Conservation (phyloP, 1,139 yeast genomes). For the Diutina pseudorugosa region DNA sequence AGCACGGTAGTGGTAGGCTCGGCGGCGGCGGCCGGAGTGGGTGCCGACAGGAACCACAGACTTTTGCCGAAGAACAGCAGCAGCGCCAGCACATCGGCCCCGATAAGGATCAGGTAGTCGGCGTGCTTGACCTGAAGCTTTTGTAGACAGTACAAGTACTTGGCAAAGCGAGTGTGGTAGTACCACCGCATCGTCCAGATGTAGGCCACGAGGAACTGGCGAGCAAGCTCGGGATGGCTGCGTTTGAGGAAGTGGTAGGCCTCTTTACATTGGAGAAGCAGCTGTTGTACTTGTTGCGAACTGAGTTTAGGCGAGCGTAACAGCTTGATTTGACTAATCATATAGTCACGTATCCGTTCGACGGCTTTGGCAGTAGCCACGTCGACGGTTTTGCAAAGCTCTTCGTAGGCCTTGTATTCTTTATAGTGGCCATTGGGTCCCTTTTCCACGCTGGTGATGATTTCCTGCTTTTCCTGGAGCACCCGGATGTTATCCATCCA, state of each 20-base stretch:
- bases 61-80: not conserved
- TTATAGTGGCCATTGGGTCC: conserved; percentile 14
- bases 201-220: conserved; percentile 72
- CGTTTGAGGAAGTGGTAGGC: conserved; percentile 42
- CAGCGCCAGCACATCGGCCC: conserved; percentile 12
- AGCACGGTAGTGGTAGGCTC: conserved; percentile 9
- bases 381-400: conserved; percentile 26
- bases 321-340: conserved; percentile 51
- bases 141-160: conserved; percentile 68
- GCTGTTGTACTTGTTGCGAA: conserved; percentile 66
- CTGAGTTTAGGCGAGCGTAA: conserved; percentile 32
- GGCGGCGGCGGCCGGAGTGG: not conserved
- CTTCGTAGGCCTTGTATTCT: conserved; percentile 22
- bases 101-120: conserved; percentile 42
- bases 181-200: conserved; percentile 89
- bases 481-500: conserved; percentile 56
- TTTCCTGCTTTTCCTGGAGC: conserved; percentile 41
- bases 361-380: conserved; percentile 39
- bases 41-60: not conserved
- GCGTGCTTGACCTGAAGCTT: conserved; percentile 41
- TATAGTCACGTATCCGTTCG: conserved; percentile 64
- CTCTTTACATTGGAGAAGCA: conserved; percentile 48
- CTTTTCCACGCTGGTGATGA: conserved; percentile 22
- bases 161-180: conserved; percentile 64
- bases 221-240: conserved; percentile 53